These are phyloP conservation scores for Beta corolliflora DNA, from an alignment of 179 eudicot species.

Conservation along the genomic window DNA sequence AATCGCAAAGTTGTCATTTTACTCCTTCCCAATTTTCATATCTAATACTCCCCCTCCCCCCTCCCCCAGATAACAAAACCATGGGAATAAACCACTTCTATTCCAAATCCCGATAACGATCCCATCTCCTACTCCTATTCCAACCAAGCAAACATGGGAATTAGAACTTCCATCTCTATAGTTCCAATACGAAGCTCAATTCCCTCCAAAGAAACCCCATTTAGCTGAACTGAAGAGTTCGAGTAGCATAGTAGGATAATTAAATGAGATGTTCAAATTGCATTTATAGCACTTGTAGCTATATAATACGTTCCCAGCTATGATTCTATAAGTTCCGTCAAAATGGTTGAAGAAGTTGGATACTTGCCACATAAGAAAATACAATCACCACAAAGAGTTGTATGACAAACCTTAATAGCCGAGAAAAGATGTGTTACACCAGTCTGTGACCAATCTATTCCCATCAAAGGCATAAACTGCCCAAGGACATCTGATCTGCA, in stretches of 20 bases:
- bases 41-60: no score
- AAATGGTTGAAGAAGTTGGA: neutral
- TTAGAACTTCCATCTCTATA: no score
- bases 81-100: no score
- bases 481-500: conserved; percentile 97
- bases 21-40: no score
- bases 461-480: conserved; percentile 98
- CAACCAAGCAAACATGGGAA: no score
- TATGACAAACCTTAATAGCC: conserved; percentile 79
- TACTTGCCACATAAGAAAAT: neutral
- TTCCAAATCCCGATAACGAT: no score
- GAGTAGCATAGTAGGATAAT: neutral
- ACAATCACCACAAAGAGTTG: neutral
- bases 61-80: no score
- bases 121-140: no score
- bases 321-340: neutral
- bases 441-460: conserved; percentile 93
- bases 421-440: conserved; percentile 97
- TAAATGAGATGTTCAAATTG: neutral
- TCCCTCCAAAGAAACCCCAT: no score
- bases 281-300: neutral
- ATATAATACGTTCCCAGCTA: neutral
- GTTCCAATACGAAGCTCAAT: no score
- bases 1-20: neutral
- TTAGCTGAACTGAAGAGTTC: no score